Evolutionary conservation across 345 rosid species (phyloP), one percentile per base, ranked within the genome.

Genomic region (Acer saccharum): DNA sequence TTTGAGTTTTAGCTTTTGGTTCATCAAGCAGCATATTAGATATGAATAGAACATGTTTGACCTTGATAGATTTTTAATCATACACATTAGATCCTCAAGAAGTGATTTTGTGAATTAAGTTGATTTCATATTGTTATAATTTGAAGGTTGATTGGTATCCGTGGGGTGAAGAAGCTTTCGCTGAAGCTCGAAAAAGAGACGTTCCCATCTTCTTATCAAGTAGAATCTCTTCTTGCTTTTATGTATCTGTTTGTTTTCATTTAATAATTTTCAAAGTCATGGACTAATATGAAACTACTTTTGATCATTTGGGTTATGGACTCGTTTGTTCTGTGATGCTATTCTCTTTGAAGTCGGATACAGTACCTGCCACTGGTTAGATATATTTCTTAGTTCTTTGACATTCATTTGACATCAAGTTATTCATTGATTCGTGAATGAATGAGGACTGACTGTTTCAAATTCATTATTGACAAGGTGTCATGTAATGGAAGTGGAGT

Each of bases 281-380:
- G 74, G 54, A 21, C 75, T 65, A 60, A 58, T 69, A 23, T 64
- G 35, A 69, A 69, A 48, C 60, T 72, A 54, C 68, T 83, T 64
- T 80, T 79, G 74, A 62, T 82, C 72, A 39, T 61, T 80, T 85
- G 77, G 77, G 64, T 66, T 29, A 10, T 75, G 82, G 80, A 52
- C 55, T 79, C 32, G 10, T 48, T 60, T 21, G 58, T 20, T 74
- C 10, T 39, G 35, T 67, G 74, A 16, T 78, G 77, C 41, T 81
- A 46, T 80, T 78, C 73, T 77, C 63, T 83, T 84, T 77, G 83
- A 93, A 95, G 98, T 95, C 83, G 98, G 99, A 83, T 95, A 93
- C 92, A 93, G 97, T 88, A 95, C 98, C 43, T 93, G 98, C 80
- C 99, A 95, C 84, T 95, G 99, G 98, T 95, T 86, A 95, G 93